Evolutionary conservation across 1,284 basidiomycete genomes (phyloP).

Genomic region (Cerrena zonata): DNA sequence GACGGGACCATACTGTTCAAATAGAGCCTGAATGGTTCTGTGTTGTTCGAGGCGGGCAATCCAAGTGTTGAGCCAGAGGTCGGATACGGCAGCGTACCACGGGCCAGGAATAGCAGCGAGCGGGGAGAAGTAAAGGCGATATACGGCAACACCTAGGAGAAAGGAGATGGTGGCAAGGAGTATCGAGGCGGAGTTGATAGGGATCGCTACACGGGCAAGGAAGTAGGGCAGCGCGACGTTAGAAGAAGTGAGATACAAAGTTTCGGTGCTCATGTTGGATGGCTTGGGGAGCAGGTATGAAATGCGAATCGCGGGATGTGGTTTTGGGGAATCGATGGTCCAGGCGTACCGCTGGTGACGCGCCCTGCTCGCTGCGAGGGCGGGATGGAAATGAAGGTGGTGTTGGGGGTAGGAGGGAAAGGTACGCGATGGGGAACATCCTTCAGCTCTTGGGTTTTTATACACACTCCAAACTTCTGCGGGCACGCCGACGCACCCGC

Average conservation of each 20-base stretch:
- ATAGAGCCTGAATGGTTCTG: conserved; percentile 58
- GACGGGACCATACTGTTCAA: conserved; percentile 67
- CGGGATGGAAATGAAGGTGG: background rate
- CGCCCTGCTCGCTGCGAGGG: background rate
- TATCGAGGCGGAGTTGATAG: conserved; percentile 14
- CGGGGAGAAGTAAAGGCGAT: conserved; percentile 58
- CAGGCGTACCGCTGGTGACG: background rate
- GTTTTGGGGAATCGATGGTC: background rate
- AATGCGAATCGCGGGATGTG: background rate
- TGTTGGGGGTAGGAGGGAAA: conserved; percentile 1
- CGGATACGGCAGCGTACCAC: conserved; percentile 70
- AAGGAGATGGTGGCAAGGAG: conserved; percentile 20
- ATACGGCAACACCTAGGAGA: conserved; percentile 34
- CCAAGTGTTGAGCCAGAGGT: conserved; percentile 66
- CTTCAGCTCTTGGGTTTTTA: no score
- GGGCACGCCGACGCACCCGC: no score
- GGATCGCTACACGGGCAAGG: conserved; percentile 9
- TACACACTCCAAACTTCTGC: no score
- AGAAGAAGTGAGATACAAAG: conserved; percentile 11
- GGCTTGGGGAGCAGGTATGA: background rate
- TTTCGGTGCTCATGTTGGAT: conserved; percentile 14
- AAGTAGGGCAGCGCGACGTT: conserved; percentile 13
- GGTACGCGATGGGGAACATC: conserved; percentile 1
- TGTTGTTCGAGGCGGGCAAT: conserved; percentile 68
- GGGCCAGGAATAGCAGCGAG: conserved; percentile 68